phyloP scores from a whole-genome alignment of 2,329 filamentous ascomycete genomes.

The Talaromyces sp. region DNA sequence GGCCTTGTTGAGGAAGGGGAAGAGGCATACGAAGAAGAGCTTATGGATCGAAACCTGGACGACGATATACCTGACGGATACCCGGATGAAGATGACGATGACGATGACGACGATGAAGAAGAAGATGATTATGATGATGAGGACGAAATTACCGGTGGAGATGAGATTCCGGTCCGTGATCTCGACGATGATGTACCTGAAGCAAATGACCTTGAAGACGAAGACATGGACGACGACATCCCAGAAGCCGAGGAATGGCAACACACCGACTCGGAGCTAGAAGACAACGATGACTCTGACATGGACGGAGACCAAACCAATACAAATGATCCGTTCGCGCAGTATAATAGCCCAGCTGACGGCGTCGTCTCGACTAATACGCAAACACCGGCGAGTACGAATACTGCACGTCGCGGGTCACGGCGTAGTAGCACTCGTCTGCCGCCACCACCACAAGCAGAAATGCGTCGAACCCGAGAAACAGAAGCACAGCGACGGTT shows the following conservation, averaged over 20 bases:
- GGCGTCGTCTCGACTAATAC: constrained; percentile 19
- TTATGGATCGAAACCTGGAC: constrained; percentile 63
- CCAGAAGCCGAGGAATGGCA: constrained; percentile 62
- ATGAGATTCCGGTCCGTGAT: constrained; percentile 62
- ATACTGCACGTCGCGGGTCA: constrained; percentile 5
- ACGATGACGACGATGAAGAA: constrained; percentile 40
- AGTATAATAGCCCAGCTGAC: constrained; percentile 24
- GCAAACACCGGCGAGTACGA: constrained; percentile 33
- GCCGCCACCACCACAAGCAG: constrained; percentile 28
- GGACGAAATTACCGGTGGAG: constrained; percentile 53
- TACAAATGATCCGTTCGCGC: constrained; percentile 27
- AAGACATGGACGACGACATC: constrained; percentile 41
- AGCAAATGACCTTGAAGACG: constrained; percentile 43
- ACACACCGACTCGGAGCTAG: constrained; percentile 72
- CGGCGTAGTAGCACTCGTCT: constrained; percentile 16
- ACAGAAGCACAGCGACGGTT: constrained; percentile 41
- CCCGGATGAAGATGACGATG: constrained; percentile 43
- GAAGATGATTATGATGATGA: constrained; percentile 42
- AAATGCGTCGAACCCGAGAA: constrained; percentile 27
- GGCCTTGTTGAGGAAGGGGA: constrained; percentile 43
- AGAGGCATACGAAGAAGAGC: constrained; percentile 47
- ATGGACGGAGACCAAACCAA: constrained; percentile 40
- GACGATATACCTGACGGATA: constrained; percentile 68
- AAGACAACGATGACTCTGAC: constrained; percentile 49
- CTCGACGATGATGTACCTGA: constrained; percentile 70